Conservation (phyloP, 192 early-diverging fungal genomes). For the Rhizophagus prolifer region DNA sequence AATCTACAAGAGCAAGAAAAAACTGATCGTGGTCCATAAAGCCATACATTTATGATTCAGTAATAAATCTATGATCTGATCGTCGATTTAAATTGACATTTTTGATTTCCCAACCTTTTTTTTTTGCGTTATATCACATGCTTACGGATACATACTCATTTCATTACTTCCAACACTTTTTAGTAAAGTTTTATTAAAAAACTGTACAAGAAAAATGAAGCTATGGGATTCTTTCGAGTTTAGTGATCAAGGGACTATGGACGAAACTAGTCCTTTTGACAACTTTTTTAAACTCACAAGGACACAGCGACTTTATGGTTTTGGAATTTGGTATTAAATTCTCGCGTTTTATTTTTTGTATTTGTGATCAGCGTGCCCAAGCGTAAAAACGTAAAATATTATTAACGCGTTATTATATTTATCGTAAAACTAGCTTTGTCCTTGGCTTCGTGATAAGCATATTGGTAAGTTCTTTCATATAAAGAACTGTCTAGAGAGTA, state of each 20-base stretch:
- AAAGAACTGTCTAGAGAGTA: background rate
- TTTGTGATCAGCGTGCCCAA: background rate
- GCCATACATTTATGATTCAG: too few species aligned
- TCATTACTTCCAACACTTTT: background rate
- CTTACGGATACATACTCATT: background rate
- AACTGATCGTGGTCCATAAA: background rate
- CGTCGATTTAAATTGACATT: background rate
- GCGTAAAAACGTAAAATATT: background rate
- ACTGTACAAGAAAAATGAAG: slow-evolving; percentile 1
- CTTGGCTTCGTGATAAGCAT: slow-evolving; percentile 78
- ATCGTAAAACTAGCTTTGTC: slow-evolving; percentile 63
- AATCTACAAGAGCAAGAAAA: background rate
- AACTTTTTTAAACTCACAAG: slow-evolving; percentile 51
- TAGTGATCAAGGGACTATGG: slow-evolving; percentile 49
- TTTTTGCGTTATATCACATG: background rate
- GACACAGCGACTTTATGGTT: slow-evolving; percentile 76
- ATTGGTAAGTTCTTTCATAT: slow-evolving; percentile 51
- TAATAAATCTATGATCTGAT: background rate
- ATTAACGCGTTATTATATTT: background rate
- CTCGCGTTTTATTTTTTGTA: background rate
- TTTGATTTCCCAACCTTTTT: background rate
- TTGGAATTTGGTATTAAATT: slow-evolving; percentile 59
- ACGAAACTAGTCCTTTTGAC: slow-evolving; percentile 46
- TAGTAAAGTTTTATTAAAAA: background rate
- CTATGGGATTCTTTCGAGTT: slow-evolving; percentile 30